Base-by-base conservation (phyloP, 345 rosid species). In the Fremontodendron californicum region DNA sequence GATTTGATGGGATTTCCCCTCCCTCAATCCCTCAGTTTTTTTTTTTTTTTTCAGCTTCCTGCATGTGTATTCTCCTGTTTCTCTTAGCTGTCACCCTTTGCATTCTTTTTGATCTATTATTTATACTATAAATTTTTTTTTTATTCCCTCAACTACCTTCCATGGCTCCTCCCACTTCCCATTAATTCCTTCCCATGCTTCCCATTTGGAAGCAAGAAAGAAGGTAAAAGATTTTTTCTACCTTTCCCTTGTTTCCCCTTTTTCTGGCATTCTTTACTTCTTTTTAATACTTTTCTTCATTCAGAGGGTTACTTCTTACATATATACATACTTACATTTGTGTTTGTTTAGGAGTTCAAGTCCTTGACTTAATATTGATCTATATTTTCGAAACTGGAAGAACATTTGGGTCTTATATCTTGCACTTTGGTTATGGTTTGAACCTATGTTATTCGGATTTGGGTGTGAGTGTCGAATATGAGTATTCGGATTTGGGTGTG, bases 121-220 rank as follows among this genome's bases (percentile, higher is more conserved):
- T n/a, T n/a, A n/a, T n/a, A n/a, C n/a, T n/a, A n/a, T n/a, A n/a
- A n/a, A 65, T 13, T 13, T 39, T 29, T 62, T 21, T 13, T 6
- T 63, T 31, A 6, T 31, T 62, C 74, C 35, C 35, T 25, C 71
- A 73, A 65, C 78, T 23, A 72, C 65, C n/a, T 54, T 45, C 43
- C 77, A 74, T 62, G 45, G 57, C 73, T 64, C 82, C 69, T 61
- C 74, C 71, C 49, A 55, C 78, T 35, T 80, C 77, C 55, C 49
- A 60, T 73, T 79, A 76, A 75, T 80, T 79, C 77, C 68, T 37
- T 69, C 87, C 92, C 91, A 88, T 83, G 87, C 91, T 52, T 88
- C 88, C 84, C 58, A 55, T 25, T 29, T 31, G 81, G 87, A 85
- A 87, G 85, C 88, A 48, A n/a, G n/a, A n/a, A 80, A 2, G 25